Evolutionary conservation across 1,284 basidiomycete species (phyloP).

Genomic region (Moesziomyces parantarcticus): DNA sequence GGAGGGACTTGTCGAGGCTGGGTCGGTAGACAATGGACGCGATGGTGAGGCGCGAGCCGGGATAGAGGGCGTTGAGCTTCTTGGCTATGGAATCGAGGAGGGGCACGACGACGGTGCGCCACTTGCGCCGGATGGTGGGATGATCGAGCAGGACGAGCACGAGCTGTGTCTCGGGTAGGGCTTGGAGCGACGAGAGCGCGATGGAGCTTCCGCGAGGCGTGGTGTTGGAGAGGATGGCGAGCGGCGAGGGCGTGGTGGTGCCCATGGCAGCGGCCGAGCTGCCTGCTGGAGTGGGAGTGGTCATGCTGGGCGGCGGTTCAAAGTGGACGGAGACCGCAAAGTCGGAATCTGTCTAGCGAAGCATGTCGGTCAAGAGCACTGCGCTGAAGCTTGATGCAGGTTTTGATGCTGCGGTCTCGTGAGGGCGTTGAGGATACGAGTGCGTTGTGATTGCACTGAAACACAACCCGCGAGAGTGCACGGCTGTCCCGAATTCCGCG

Average conservation of each 20-base stretch:
- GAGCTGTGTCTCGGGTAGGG: constrained; percentile 41
- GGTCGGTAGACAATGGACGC: constrained; percentile 39
- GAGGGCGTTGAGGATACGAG: too few species aligned
- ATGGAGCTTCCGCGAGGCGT: constrained; percentile 31
- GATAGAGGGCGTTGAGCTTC: constrained; percentile 27
- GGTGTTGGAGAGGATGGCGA: constrained; percentile 29
- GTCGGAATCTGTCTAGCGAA: not conserved
- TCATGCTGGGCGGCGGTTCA: constrained; percentile 12
- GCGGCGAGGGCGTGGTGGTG: constrained; percentile 36
- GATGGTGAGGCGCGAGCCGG: constrained; percentile 39
- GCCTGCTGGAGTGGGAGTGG: constrained; percentile 33
- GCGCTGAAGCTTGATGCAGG: not conserved
- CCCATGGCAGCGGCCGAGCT: constrained; percentile 24
- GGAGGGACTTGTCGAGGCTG: constrained; percentile 27
- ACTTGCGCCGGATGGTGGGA: constrained; percentile 30
- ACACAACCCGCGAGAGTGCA: too few species aligned
- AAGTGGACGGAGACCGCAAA: not conserved
- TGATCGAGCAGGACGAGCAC: constrained; percentile 43
- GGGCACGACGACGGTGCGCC: constrained; percentile 32
- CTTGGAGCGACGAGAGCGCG: constrained; percentile 31
- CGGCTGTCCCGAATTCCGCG: not conserved
- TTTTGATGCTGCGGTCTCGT: not conserved
- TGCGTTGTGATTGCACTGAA: too few species aligned
- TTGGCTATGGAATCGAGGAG: constrained; percentile 35
- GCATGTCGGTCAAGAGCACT: not conserved